Evolutionary conservation across 495 filamentous ascomycete genomes (phyloP).

Genomic region (Rhypophila decipiens): DNA sequence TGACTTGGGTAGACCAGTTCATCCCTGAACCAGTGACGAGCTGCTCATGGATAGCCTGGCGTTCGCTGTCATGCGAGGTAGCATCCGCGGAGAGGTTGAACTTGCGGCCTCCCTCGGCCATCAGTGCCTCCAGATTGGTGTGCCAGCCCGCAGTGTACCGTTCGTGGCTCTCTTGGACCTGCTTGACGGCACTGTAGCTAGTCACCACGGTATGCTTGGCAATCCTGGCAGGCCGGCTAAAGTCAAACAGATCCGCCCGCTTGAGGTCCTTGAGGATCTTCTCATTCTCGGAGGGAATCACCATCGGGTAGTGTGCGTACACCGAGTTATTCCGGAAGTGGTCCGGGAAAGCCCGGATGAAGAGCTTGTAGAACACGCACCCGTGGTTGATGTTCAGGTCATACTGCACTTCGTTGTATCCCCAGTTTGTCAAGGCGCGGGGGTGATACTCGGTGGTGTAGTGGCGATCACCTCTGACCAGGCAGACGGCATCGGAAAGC

Average conservation of each 20-base stretch:
- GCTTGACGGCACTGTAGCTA: constrained; percentile 56
- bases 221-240: constrained; percentile 51
- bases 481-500: constrained; percentile 74
- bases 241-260: constrained; percentile 66
- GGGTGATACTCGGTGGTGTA: constrained; percentile 73
- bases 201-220: constrained; percentile 47
- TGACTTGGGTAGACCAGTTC: constrained; percentile 52
- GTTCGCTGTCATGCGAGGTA: constrained; percentile 35
- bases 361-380: constrained; percentile 80
- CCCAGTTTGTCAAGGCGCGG: constrained; percentile 77
- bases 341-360: constrained; percentile 71
- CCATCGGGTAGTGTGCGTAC: constrained; percentile 87
- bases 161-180: constrained; percentile 53
- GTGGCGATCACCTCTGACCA: constrained; percentile 84
- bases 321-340: constrained; percentile 74
- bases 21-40: constrained; percentile 51
- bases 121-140: constrained; percentile 44
- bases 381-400: constrained; percentile 64
- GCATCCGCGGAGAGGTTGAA: constrained; percentile 51
- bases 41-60: constrained; percentile 52
- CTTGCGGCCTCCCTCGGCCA: constrained; percentile 41
- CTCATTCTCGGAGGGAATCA: constrained; percentile 59
- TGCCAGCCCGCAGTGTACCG: constrained; percentile 64
- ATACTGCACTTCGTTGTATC: constrained; percentile 40
- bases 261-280: constrained; percentile 69